Percentiles rank a stretch among this genome's conserved stretches.
These are phyloP conservation scores for Penicillium sp. DNA, from an alignment of 2,329 filamentous ascomycete genomes.

Conservation along the genomic window DNA sequence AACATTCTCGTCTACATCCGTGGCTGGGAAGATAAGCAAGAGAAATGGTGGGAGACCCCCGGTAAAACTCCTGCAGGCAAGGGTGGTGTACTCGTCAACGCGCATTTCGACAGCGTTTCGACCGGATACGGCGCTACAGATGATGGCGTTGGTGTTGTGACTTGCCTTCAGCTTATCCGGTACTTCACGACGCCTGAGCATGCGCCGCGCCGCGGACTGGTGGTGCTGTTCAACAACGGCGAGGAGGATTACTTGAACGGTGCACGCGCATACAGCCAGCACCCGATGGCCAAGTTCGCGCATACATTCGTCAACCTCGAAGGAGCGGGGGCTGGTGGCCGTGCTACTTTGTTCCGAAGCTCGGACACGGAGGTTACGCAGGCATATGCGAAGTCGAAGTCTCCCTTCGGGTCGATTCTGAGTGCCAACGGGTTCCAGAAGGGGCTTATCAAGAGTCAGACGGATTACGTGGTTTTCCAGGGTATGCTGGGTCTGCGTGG, in stretches of 20 bases:
- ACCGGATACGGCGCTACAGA: slow-evolving; percentile 93
- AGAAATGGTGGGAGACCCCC: slow-evolving; percentile 69
- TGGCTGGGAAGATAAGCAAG: slow-evolving; percentile 71
- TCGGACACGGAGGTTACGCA: slow-evolving; percentile 84
- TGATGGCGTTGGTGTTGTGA: slow-evolving; percentile 87
- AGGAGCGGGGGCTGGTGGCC: slow-evolving; percentile 87
- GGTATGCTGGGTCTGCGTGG: slow-evolving; percentile 78
- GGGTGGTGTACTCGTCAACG: slow-evolving; percentile 86
- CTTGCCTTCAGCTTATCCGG: slow-evolving; percentile 78
- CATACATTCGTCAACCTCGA: slow-evolving; percentile 94
- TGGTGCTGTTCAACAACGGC: slow-evolving; percentile 89
- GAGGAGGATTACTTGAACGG: slow-evolving; percentile 93
- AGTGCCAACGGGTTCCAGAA: slow-evolving; percentile 80
- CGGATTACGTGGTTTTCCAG: slow-evolving; percentile 84
- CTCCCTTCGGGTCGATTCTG: slow-evolving; percentile 83
- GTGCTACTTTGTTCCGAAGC: slow-evolving; percentile 82
- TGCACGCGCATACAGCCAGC: slow-evolving; percentile 78
- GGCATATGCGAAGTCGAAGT: slow-evolving; percentile 68
- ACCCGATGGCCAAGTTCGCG: slow-evolving; percentile 75
- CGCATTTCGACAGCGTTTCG: slow-evolving; percentile 91
- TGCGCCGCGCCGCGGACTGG: slow-evolving; percentile 75
- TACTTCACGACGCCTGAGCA: slow-evolving; percentile 76
- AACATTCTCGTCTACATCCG: slow-evolving; percentile 92
- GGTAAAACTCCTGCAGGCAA: slow-evolving; percentile 56
- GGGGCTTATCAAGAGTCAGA: slow-evolving; percentile 78